Evolutionary conservation across 1,139 yeast species (phyloP).

Genomic region (Debaryomyces singareniensis): DNA sequence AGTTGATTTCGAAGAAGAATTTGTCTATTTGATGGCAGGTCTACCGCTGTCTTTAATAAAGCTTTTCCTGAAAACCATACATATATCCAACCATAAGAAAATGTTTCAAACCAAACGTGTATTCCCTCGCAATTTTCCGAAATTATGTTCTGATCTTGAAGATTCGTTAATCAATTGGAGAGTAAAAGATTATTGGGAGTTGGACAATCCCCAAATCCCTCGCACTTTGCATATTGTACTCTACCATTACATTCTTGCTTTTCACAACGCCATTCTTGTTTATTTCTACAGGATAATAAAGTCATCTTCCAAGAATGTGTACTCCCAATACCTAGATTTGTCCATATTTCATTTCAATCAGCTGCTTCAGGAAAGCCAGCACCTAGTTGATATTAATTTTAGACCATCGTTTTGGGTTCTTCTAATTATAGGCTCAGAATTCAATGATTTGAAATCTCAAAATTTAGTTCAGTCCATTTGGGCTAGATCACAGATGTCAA

Average conservation of each 20-base stretch:
- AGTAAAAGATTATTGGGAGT: conserved; percentile 30
- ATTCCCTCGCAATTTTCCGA: conserved; percentile 51
- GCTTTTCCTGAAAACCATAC: conserved; percentile 40
- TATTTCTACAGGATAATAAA: conserved; percentile 42
- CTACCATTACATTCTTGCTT: conserved; percentile 29
- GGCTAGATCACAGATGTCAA: conserved; percentile 17
- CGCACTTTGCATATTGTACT: conserved; percentile 34
- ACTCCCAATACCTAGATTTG: conserved; percentile 27
- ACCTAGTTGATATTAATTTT: no score
- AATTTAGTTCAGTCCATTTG: conserved; percentile 25
- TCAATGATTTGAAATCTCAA: conserved; percentile 7
- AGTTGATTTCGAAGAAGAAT: conserved; percentile 9
- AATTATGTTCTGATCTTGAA: conserved; percentile 47
- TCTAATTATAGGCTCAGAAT: conserved; percentile 42
- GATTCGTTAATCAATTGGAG: conserved; percentile 43
- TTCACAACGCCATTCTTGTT: conserved; percentile 38
- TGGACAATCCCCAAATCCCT: conserved; percentile 2
- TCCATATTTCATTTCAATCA: conserved; percentile 25
- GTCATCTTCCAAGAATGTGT: conserved; percentile 22
- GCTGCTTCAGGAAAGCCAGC: conserved; percentile 17
- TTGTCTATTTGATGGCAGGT: conserved; percentile 41
- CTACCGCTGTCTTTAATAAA: conserved; percentile 39
- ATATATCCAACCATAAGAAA: conserved; percentile 47
- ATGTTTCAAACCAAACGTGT: conserved; percentile 37
- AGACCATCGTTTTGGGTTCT: conserved; percentile 44